Evolutionary conservation across 352 stramenopile species (phyloP).

Genomic region (Thraustotheca clavata): DNA sequence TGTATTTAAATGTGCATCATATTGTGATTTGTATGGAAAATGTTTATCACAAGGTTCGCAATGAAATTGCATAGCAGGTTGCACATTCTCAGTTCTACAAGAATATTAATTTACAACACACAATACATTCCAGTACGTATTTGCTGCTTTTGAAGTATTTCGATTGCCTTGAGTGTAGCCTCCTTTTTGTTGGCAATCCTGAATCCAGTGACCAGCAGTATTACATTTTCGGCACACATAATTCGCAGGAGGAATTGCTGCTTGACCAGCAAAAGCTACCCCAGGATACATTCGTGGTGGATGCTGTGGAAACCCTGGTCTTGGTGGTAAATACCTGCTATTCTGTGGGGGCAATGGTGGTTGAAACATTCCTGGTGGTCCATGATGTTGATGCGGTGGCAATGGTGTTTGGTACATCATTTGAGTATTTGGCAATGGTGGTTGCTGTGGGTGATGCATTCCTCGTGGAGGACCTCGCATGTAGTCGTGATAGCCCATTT

Average conservation of each 20-base stretch:
- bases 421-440: background rate
- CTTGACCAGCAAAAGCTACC: background rate
- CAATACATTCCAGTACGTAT: too few relatives aligned
- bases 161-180: slow-evolving; percentile 3
- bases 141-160: slow-evolving; percentile 23
- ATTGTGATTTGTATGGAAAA: slow-evolving; percentile 60
- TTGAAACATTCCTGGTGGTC: slow-evolving; percentile 2
- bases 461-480: background rate
- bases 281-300: too few relatives aligned
- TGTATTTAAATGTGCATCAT: slow-evolving; percentile 56
- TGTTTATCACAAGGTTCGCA: slow-evolving; percentile 67
- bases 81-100: background rate
- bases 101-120: too few relatives aligned
- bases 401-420: background rate
- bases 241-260: slow-evolving; percentile 33
- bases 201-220: slow-evolving; percentile 70
- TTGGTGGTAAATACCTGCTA: background rate
- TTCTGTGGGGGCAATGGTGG: background rate
- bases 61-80: slow-evolving; percentile 28
- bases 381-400: slow-evolving; percentile 6
- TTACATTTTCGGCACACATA: slow-evolving; percentile 77
- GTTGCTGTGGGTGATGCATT: too few relatives aligned
- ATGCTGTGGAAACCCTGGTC: too few relatives aligned
- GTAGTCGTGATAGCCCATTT: background rate
- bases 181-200: slow-evolving; percentile 45